Conservation (phyloP, 1,139 yeast genomes). For the Zygoascus sp. region DNA sequence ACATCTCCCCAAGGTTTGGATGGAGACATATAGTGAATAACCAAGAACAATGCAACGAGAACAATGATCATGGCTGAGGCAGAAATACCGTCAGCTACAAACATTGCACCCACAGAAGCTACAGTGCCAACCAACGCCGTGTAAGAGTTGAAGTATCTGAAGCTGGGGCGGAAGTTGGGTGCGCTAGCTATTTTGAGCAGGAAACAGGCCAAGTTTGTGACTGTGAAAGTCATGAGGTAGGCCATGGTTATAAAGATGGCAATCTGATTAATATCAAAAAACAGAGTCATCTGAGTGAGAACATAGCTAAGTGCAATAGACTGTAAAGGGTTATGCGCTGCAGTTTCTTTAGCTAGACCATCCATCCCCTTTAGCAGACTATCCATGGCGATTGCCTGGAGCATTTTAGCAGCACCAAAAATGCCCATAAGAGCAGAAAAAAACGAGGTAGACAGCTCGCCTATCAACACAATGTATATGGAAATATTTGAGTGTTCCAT, state of each 20-base stretch:
- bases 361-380: slow-evolving; percentile 72
- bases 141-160: slow-evolving; percentile 73
- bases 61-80: slow-evolving; percentile 72
- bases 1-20: slow-evolving; percentile 98
- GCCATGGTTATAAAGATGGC: slow-evolving; percentile 98
- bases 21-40: slow-evolving; percentile 86
- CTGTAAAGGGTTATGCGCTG: slow-evolving; percentile 46
- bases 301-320: slow-evolving; percentile 74
- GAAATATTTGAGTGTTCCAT: slow-evolving; percentile 74
- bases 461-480: slow-evolving; percentile 69
- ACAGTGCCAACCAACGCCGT: slow-evolving; percentile 78
- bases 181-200: slow-evolving; percentile 84
- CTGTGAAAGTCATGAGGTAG: slow-evolving; percentile 88
- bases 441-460: slow-evolving; percentile 83
- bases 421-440: slow-evolving; percentile 93
- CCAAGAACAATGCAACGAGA: slow-evolving; percentile 58
- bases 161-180: slow-evolving; percentile 94
- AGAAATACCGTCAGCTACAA: slow-evolving; percentile 84
- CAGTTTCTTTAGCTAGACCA: slow-evolving; percentile 50
- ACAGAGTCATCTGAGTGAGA: slow-evolving; percentile 73
- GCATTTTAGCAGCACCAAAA: slow-evolving; percentile 86
- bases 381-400: slow-evolving; percentile 89
- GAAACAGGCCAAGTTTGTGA: slow-evolving; percentile 89
- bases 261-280: slow-evolving; percentile 87
- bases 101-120: slow-evolving; percentile 77